Base-by-base conservation (phyloP, 2,329 filamentous ascomycete species). In the Stagonosporopsis cucurbitacearum region DNA sequence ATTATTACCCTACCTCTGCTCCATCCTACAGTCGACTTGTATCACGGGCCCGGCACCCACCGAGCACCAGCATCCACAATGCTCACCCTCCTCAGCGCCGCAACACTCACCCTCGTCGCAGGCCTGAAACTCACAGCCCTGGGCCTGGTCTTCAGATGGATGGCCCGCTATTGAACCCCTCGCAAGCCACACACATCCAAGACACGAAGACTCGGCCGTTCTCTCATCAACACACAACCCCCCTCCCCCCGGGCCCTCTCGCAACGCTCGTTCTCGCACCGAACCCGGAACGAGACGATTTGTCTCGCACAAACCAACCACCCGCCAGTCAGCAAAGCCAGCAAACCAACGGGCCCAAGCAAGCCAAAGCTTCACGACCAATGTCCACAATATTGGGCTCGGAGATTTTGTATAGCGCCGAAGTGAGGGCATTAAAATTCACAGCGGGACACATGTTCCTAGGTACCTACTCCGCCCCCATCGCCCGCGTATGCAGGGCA, bases 111-210 rank as follows among this genome's bases (percentile, higher is more conserved):
- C 26, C 53, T 73, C 45, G 59, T 74, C 49, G 60, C 66, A 8
- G 63, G 64, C 19, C 50, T 74, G 15, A 73, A 74, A 50, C 66
- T 74, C 44, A 60, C 70, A 13, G 70, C 71, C 7, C 42, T 72
- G 4, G 68, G 60, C 1, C 56, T 74, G 40, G 64, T 65, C 1
- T 58, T 74, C 39, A 64, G 56, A 26, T 72, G 69, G 69, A 58
- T 69, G 54, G 54, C 60, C 4, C 52, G 59, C 8, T 70, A 70
- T 51, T 67, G 49, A 59, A 19, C 23, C 22, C 30, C 25, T 5
- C 11, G 5, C 5, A 26, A 5, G 25, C 15, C 30, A 37, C n/a
- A 4, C 9, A 9, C 35, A 8, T n/a, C 20, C 3, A 19, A 23
- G 23, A 40, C 19, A n/a, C n/a, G n/a, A n/a, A n/a, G n/a, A n/a